Evolutionary conservation across 441 rosid genomes (phyloP).

Genomic region (Populus hybrid): DNA sequence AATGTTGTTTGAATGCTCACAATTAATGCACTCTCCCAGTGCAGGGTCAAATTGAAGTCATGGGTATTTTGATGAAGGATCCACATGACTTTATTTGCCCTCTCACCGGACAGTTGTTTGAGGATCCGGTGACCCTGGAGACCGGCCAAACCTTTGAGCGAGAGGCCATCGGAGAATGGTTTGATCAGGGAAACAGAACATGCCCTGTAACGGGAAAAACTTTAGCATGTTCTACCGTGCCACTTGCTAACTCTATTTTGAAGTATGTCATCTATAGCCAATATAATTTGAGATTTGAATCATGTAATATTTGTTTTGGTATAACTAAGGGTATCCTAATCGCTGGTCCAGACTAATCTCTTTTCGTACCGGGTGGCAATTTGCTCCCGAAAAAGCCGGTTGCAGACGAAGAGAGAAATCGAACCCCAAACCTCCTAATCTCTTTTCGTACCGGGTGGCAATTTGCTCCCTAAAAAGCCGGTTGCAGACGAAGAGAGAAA

Average conservation of each 20-base stretch:
- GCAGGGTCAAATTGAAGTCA: slow-evolving; percentile 34
- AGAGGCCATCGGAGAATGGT: slow-evolving; percentile 41
- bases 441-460: too few species aligned
- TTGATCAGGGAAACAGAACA: slow-evolving; percentile 48
- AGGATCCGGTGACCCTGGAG: not conserved
- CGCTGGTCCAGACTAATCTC: too few species aligned
- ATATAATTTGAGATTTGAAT: too few species aligned
- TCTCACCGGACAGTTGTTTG: not conserved
- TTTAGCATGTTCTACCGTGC: slow-evolving; percentile 36
- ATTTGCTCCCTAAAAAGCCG: too few species aligned
- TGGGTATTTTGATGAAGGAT: slow-evolving; percentile 1
- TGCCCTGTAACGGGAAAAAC: slow-evolving; percentile 55
- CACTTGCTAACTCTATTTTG: slow-evolving; percentile 46
- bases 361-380: too few species aligned
- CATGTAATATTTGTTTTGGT: too few species aligned
- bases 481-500: too few species aligned
- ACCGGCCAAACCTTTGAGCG: not conserved
- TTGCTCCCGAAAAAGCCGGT: too few species aligned
- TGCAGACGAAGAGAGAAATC: too few species aligned
- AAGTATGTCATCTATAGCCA: slow-evolving; percentile 36
- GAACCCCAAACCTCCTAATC: too few species aligned
- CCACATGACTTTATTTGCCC: not conserved
- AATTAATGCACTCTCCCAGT: slow-evolving; percentile 4
- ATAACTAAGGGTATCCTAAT: too few species aligned
- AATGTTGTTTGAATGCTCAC: slow-evolving; percentile 12